Percentiles rank a stretch among this genome's conserved stretches.
Conservation (phyloP, 2,329 filamentous ascomycete genomes). For the Plectosphaerella plurivora region DNA sequence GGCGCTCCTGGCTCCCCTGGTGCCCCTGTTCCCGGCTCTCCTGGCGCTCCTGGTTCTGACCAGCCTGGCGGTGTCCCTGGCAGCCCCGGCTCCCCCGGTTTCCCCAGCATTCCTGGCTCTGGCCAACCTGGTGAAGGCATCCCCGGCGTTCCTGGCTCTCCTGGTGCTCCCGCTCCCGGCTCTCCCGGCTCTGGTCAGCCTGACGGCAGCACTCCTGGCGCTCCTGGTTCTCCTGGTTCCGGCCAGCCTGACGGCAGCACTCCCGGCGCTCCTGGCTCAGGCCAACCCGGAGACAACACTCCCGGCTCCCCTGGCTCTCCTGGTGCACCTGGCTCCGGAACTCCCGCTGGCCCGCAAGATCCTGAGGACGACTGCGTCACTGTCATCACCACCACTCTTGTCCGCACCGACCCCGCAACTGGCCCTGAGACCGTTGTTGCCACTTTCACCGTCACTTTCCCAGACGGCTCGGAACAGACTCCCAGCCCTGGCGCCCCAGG, state of each 20-base stretch:
- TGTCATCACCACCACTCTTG: constrained; percentile 8
- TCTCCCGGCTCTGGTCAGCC: background rate
- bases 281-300: background rate
- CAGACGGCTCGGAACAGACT: background rate
- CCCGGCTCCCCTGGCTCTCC: background rate
- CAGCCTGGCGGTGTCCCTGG: background rate
- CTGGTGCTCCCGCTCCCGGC: background rate
- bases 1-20: constrained; percentile 1
- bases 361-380: constrained; percentile 2
- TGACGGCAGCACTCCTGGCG: background rate
- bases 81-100: background rate
- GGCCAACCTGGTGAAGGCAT: background rate
- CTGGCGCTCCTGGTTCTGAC: background rate
- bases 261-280: background rate
- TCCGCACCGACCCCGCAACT: background rate
- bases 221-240: background rate
- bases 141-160: background rate
- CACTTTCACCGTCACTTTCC: constrained; percentile 8
- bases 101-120: background rate
- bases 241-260: background rate
- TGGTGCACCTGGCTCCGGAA: background rate
- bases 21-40: background rate
- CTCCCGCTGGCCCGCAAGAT: background rate
- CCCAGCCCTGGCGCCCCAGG: background rate
- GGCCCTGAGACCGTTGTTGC: constrained; percentile 2